A percentile compares a stretch with the other conserved stretches of the same genome.
These are phyloP conservation scores for Lippia alba DNA, from an alignment of 305 asterid species.

Conservation along the genomic window DNA sequence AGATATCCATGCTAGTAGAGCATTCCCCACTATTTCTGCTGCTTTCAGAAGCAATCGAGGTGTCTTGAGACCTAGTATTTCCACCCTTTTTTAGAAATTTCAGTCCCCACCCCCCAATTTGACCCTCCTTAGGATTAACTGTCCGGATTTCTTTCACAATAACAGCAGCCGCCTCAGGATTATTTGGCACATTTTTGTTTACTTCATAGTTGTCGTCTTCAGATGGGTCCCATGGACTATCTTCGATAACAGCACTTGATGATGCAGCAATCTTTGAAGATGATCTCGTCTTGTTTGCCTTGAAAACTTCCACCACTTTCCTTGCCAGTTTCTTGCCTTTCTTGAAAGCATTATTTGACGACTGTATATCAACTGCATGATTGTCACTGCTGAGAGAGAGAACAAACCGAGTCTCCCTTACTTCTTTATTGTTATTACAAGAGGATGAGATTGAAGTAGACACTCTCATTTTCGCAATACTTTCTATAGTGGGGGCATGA, in stretches of 20 bases:
- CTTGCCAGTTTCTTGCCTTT: conserved; percentile 59
- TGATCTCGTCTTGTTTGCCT: conserved; percentile 55
- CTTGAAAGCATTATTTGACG: conserved; percentile 40
- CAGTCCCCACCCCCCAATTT: conserved; percentile 89
- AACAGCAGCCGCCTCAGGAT: conserved; percentile 81
- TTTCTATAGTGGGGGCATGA: conserved; percentile 42
- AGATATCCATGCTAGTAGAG: conserved; percentile 61
- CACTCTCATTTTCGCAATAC: conserved; percentile 78
- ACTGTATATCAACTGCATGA: conserved; percentile 42
- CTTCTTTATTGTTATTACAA: conserved; percentile 53
- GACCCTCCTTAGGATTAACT: conserved; percentile 50
- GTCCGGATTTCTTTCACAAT: conserved; percentile 53
- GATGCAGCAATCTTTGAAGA: conserved; percentile 45
- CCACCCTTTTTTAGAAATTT: conserved; percentile 70
- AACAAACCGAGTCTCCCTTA: conserved; percentile 68
- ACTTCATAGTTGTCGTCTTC: conserved; percentile 42
- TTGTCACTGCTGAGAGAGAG: conserved; percentile 54
- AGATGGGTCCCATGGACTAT: conserved; percentile 48
- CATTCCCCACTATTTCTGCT: conserved; percentile 50
- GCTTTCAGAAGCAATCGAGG: conserved; percentile 34
- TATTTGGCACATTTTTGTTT: conserved; percentile 40
- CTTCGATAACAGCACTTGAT: conserved; percentile 54
- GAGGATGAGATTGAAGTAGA: conserved; percentile 61
- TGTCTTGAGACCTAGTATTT: conserved; percentile 31
- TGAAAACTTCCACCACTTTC: conserved; percentile 61